Evolutionary conservation across 192 early-diverging fungal genomes (phyloP).

Genomic region (Polychytrium aggregatum): DNA sequence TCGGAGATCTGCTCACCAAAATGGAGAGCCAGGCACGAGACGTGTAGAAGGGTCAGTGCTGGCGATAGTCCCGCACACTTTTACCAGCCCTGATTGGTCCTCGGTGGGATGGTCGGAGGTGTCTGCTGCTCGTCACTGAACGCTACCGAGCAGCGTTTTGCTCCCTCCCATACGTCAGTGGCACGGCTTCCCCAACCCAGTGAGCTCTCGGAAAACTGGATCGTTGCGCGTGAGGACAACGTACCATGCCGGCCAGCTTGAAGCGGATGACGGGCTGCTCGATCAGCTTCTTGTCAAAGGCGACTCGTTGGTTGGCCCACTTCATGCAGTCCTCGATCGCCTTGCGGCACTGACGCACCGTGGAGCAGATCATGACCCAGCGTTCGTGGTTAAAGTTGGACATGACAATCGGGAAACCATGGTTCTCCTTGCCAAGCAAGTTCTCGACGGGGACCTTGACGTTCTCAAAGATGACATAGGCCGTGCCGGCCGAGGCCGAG

Average conservation of each 20-base stretch:
- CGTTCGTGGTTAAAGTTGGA: slow-evolving; percentile 66
- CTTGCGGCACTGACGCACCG: slow-evolving; percentile 24
- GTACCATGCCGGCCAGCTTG: slow-evolving; percentile 57
- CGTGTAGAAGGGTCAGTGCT: no score
- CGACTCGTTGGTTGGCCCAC: slow-evolving; percentile 62
- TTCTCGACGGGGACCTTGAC: slow-evolving; percentile 67
- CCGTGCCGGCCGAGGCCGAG: slow-evolving; percentile 47
- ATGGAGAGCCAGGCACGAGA: no score
- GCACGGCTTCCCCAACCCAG: no score
- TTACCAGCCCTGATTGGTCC: no score
- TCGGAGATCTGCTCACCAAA: slow-evolving; percentile 21
- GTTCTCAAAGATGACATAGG: slow-evolving; percentile 52
- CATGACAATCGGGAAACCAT: slow-evolving; percentile 59
- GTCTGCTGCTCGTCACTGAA: no score
- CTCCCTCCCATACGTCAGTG: no score
- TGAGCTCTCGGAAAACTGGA: neutral
- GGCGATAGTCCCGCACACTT: no score
- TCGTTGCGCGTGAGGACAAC: neutral
- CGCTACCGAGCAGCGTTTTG: no score
- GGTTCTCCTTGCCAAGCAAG: slow-evolving; percentile 51
- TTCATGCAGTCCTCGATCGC: slow-evolving; percentile 47
- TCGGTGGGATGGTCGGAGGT: no score
- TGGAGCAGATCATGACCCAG: slow-evolving; percentile 41
- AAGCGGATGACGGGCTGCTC: slow-evolving; percentile 60
- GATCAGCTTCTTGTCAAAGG: slow-evolving; percentile 57